Conservation (phyloP, 805 yeast genomes). For the Metschnikowia vanudenii region DNA sequence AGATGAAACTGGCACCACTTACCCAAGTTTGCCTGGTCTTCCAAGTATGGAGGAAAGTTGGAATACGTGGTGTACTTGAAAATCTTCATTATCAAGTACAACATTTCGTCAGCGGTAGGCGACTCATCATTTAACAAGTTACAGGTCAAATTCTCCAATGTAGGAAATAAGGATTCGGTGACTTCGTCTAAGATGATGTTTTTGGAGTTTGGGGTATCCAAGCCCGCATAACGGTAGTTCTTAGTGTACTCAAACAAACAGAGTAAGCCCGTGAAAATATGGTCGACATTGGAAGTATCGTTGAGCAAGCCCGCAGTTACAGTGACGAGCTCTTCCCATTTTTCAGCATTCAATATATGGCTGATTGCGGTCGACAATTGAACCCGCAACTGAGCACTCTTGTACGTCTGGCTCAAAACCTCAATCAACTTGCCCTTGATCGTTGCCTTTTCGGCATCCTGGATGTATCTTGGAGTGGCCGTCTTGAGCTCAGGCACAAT, state of each 20-base stretch:
- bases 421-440: conserved; percentile 39
- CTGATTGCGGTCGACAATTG: conserved; percentile 59
- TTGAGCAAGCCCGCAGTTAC: conserved; percentile 15
- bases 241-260: conserved; percentile 42
- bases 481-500: conserved; percentile 31
- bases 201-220: conserved; percentile 42
- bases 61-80: conserved; percentile 42
- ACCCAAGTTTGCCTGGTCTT: conserved; percentile 36
- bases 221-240: conserved; percentile 39
- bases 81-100: conserved; percentile 39
- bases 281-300: conserved; percentile 37
- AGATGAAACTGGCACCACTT: conserved; percentile 43
- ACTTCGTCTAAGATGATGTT: conserved; percentile 43
- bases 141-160: conserved; percentile 32
- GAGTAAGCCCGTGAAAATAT: conserved; percentile 40
- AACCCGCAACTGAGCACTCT: conserved; percentile 42
- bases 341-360: conserved; percentile 49
- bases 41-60: conserved; percentile 38
- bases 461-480: conserved; percentile 26
- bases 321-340: conserved; percentile 38
- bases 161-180: conserved; percentile 35
- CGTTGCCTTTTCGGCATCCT: conserved; percentile 33
- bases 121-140: conserved; percentile 29
- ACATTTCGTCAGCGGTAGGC: conserved; percentile 24
- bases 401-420: conserved; percentile 34